Conservation (phyloP, 768 basidiomycete genomes). For the Termitomyces sp. region DNA sequence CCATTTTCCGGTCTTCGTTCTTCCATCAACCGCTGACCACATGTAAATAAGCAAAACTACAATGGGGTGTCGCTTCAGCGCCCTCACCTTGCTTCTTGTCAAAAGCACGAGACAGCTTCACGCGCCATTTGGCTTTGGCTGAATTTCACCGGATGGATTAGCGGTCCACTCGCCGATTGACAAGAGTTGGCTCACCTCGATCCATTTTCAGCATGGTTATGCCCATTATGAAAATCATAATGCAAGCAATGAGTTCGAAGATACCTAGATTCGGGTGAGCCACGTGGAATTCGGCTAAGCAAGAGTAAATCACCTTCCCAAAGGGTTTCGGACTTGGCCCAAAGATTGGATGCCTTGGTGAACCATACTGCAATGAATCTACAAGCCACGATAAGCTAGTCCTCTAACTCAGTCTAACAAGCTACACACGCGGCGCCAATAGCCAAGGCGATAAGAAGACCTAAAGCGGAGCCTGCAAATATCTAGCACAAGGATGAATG, state of each 20-base stretch:
- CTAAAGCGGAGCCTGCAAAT: slow-evolving; percentile 67
- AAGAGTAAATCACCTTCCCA: slow-evolving; percentile 76
- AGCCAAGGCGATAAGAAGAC: slow-evolving; percentile 74
- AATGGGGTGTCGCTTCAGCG: not conserved
- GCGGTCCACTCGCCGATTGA: too few relatives aligned
- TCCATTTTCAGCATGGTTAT: slow-evolving; percentile 95
- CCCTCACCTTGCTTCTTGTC: slow-evolving; percentile 31
- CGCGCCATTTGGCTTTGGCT: slow-evolving; percentile 92
- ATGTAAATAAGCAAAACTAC: not conserved
- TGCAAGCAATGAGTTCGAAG: slow-evolving; percentile 64
- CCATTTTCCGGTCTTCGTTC: slow-evolving; percentile 68
- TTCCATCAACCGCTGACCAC: slow-evolving; percentile 40
- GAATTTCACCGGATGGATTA: not conserved
- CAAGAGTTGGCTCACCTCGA: slow-evolving; percentile 33
- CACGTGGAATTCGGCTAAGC: not conserved
- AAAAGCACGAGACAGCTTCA: slow-evolving; percentile 84
- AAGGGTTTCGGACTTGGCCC: slow-evolving; percentile 77
- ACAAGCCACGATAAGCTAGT: not conserved
- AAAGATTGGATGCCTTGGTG: slow-evolving; percentile 82
- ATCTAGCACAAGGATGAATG: slow-evolving; percentile 43
- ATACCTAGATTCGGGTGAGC: slow-evolving; percentile 38
- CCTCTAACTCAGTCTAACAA: not conserved
- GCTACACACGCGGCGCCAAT: slow-evolving; percentile 72
- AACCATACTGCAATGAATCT: slow-evolving; percentile 93
- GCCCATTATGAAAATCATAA: slow-evolving; percentile 93